phyloP scores from a whole-genome alignment of 768 basidiomycete species.

The Auricularia heimuer region DNA sequence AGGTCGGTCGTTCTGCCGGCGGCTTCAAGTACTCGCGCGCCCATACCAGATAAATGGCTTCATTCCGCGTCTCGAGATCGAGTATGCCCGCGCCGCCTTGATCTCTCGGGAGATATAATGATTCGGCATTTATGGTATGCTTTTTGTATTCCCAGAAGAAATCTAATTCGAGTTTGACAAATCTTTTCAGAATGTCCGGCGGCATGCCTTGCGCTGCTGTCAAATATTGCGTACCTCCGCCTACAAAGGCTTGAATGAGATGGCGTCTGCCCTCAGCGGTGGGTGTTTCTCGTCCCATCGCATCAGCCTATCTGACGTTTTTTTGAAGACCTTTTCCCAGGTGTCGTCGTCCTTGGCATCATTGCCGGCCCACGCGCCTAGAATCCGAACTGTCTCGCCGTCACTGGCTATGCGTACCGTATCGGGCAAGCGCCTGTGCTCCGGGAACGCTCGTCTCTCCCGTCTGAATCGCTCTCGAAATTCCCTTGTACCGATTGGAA shows the following conservation, averaged over 20 bases:
- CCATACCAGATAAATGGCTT: neutral
- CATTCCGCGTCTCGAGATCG: neutral
- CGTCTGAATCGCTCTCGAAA: conserved; percentile 10
- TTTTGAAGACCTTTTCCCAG: conserved; percentile 4
- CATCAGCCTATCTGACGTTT: no score
- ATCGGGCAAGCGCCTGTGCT: neutral
- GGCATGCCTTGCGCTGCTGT: neutral
- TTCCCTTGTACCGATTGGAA: conserved; percentile 22
- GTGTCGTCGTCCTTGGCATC: neutral
- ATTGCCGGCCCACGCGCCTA: conserved; percentile 20
- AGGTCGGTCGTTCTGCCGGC: neutral
- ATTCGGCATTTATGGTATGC: neutral
- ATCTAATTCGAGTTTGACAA: neutral
- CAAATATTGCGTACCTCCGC: neutral
- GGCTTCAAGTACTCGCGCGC: neutral
- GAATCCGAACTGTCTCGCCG: conserved; percentile 15
- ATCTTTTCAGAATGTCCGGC: neutral
- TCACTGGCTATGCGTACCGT: neutral
- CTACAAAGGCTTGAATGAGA: neutral
- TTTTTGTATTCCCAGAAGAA: neutral
- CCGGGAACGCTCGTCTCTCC: conserved; percentile 1
- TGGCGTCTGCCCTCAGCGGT: neutral
- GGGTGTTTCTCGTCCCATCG: neutral
- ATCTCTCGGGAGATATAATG: no score
- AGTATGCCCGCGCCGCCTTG: neutral